These are phyloP conservation scores for Ceratocystiopsis minuta DNA, from an alignment of 2,329 filamentous ascomycete species.

Conservation along the genomic window DNA sequence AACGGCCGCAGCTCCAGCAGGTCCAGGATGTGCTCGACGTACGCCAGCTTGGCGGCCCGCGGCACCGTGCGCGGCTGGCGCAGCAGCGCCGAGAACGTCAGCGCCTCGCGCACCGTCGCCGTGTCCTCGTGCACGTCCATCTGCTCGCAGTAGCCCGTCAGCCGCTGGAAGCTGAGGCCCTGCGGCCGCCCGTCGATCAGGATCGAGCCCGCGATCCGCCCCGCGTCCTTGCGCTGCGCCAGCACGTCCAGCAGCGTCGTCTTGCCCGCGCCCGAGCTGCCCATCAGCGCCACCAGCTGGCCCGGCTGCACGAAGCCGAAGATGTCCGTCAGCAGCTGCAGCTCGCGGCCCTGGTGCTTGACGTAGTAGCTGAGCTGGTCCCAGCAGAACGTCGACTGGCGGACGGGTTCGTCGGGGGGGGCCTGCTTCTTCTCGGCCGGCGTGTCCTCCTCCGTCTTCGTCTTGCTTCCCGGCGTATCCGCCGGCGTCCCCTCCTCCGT, in stretches of 20 bases:
- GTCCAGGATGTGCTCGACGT: constrained; percentile 65
- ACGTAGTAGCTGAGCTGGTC: constrained; percentile 55
- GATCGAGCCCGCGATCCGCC: constrained; percentile 57
- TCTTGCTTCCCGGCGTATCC: too few relatives aligned
- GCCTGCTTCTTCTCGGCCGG: constrained; percentile 17
- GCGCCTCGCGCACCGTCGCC: constrained; percentile 57
- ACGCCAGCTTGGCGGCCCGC: constrained; percentile 51
- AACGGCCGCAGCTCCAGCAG: constrained; percentile 31
- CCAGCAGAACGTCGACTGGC: constrained; percentile 56
- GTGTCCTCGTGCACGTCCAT: constrained; percentile 63
- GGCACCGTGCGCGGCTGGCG: constrained; percentile 49
- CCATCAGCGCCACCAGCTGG: constrained; percentile 61
- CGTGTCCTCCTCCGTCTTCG: too few relatives aligned
- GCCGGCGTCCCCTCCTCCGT: too few relatives aligned
- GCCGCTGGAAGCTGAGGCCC: constrained; percentile 59
- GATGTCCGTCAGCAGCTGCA: constrained; percentile 60
- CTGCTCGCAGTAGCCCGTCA: constrained; percentile 66
- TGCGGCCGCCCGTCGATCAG: constrained; percentile 56
- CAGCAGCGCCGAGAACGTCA: constrained; percentile 56
- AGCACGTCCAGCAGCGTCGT: constrained; percentile 72
- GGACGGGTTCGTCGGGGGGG: background rate
- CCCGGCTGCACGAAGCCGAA: constrained; percentile 74
- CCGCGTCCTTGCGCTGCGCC: constrained; percentile 62
- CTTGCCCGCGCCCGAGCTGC: constrained; percentile 71
- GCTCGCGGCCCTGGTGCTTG: constrained; percentile 36